Evolutionary conservation across 2,329 filamentous ascomycete species (phyloP).

Genomic region (Plectosphaerella plurivora): DNA sequence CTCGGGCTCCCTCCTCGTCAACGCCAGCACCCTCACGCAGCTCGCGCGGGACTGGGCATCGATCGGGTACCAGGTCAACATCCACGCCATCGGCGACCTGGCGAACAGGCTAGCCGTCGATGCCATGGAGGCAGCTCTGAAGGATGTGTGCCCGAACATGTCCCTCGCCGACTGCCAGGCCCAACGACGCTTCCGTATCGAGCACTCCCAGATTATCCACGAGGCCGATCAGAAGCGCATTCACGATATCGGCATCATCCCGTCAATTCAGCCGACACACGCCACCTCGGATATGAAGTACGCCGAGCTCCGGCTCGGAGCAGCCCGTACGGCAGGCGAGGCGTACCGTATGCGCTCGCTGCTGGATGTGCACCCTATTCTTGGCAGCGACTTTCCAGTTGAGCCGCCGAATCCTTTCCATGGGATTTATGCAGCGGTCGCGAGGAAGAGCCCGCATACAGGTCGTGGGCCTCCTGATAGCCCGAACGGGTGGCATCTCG

Average conservation of each 20-base stretch:
- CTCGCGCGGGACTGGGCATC: constrained; percentile 55
- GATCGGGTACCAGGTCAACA: constrained; percentile 63
- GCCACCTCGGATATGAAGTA: constrained; percentile 69
- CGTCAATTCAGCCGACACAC: constrained; percentile 68
- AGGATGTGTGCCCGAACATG: constrained; percentile 42
- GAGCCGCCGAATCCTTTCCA: constrained; percentile 65
- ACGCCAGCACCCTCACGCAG: constrained; percentile 51
- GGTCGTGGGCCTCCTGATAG: constrained; percentile 43
- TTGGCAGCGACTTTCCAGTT: constrained; percentile 70
- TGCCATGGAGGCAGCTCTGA: constrained; percentile 54
- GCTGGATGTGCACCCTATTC: constrained; percentile 46
- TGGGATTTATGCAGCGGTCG: constrained; percentile 65
- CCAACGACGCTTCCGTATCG: constrained; percentile 59
- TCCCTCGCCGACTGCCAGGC: constrained; percentile 45
- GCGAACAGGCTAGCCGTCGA: constrained; percentile 63
- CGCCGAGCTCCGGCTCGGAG: constrained; percentile 55
- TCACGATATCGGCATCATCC: constrained; percentile 54
- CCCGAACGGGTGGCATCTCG: constrained; percentile 50
- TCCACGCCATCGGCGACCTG: constrained; percentile 68
- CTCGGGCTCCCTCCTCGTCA: constrained; percentile 62
- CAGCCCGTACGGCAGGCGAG: constrained; percentile 44
- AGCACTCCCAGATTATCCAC: constrained; percentile 68
- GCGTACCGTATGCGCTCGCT: constrained; percentile 66
- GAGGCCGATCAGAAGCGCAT: constrained; percentile 60
- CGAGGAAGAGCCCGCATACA: constrained; percentile 54